Base-by-base conservation (phyloP, 2,329 filamentous ascomycete species). In the Sclerotinia spermophila region DNA sequence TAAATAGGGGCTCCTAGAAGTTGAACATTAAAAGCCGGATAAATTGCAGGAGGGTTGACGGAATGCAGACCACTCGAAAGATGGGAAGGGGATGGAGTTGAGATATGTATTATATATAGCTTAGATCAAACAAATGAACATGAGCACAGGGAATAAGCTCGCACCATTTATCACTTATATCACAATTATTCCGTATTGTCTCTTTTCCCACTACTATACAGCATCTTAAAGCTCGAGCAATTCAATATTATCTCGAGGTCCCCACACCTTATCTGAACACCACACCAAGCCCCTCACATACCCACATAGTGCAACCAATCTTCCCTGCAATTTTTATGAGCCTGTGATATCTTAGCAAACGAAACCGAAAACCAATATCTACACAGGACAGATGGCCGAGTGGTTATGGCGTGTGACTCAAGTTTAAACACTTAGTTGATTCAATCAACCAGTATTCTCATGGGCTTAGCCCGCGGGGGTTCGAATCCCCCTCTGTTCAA, bases 401-500 rank as follows among this genome's bases (percentile, higher is more conserved):
- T 58, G 68, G 68, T 69, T 69, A 69, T 65, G 68, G 68, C 68
- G 68, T 69, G 68, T 69, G 68, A 69, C 68, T 69, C 68, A 69
- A 69, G 68, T 30, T 69, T 21, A 35, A 8, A 0, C 35, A 27
- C 60, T 69, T 69, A 42, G 24, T 64, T 69, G 62, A 40, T 53
- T 17, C 0, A 56, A 45, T 56, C 59, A 69, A 30, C 4, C 33
- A 40, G 68, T 27, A 69, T 69, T 69, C 68, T 69, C 68, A 69
- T 69, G 59, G 68, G 68, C 59, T 44, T 56, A 66, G 59, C 68
- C 68, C 59, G 68, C 68, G 59, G 68, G 68, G 68, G 68, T 69
- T 69, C 68, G 68, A 69, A 69, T 69, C 68, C 68, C 68, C 68
- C 59, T 69, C 68, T 69, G 68, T 69, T 69, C 68, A 68, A 1